phyloP scores from a whole-genome alignment of 2,329 filamentous ascomycete species.

The Cytospora piceicola region DNA sequence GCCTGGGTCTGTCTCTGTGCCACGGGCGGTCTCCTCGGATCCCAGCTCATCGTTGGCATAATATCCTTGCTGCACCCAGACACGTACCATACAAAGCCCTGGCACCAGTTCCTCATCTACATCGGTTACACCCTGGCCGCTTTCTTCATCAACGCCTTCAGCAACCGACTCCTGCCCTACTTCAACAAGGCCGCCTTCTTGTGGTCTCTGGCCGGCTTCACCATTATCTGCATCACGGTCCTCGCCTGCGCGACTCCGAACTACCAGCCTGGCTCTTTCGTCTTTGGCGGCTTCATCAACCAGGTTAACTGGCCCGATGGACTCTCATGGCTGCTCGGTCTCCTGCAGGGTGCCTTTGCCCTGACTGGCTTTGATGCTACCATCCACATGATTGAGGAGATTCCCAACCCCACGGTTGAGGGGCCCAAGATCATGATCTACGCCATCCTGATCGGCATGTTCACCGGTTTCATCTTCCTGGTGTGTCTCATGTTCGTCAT shows the following conservation, averaged over 20 bases:
- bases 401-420: conserved; percentile 56
- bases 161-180: conserved; percentile 63
- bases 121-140: conserved; percentile 64
- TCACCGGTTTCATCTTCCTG: conserved; percentile 55
- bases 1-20: conserved; percentile 73
- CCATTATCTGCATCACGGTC: conserved; percentile 71
- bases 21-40: conserved; percentile 69
- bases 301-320: conserved; percentile 71
- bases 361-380: conserved; percentile 58
- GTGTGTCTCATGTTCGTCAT: conserved; percentile 67
- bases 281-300: conserved; percentile 71
- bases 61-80: conserved; percentile 63
- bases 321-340: conserved; percentile 59
- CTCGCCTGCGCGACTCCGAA: conserved; percentile 68
- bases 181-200: conserved; percentile 72
- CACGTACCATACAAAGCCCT: conserved; percentile 61
- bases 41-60: conserved; percentile 67
- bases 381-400: conserved; percentile 62
- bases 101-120: conserved; percentile 77
- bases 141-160: conserved; percentile 68
- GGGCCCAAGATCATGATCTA: conserved; percentile 70
- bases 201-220: conserved; percentile 72
- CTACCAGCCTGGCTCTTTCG: conserved; percentile 66
- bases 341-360: conserved; percentile 56
- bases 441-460: conserved; percentile 65